Percentiles rank a stretch among this genome's conserved stretches.
These are phyloP conservation scores for Flaveria linearis DNA, from an alignment of 129 eudicot genomes.

Conservation along the genomic window DNA sequence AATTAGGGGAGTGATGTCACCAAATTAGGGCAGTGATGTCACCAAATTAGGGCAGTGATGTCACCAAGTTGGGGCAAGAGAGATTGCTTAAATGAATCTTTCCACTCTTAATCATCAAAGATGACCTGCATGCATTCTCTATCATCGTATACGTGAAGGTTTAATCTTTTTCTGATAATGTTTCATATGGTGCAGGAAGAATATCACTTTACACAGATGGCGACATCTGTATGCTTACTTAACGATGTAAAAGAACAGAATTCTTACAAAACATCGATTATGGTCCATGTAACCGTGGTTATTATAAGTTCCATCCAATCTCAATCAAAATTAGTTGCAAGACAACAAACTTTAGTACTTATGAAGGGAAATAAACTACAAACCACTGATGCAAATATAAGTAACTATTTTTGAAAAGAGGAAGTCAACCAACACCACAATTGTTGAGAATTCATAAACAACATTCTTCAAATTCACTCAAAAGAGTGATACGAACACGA, in stretches of 20 bases:
- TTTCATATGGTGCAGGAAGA: conserved; percentile 20
- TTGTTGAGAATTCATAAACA: conserved; percentile 1
- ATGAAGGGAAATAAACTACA: conserved; percentile 18
- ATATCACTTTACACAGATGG: background rate
- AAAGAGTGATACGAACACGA: background rate
- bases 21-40: background rate
- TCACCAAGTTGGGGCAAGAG: background rate
- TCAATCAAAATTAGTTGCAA: conserved; percentile 1
- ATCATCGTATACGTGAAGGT: background rate
- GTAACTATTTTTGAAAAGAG: conserved; percentile 16
- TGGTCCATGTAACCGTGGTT: background rate
- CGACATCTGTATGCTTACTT: background rate
- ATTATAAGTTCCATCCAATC: conserved; percentile 5
- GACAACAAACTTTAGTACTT: conserved; percentile 1
- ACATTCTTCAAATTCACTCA: conserved; percentile 27
- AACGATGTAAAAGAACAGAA: background rate
- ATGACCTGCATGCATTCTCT: background rate
- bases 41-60: background rate
- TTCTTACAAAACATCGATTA: background rate
- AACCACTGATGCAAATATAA: conserved; percentile 15
- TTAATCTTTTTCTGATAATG: background rate
- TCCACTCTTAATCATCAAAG: background rate
- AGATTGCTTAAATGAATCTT: background rate
- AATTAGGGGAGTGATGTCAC: background rate
- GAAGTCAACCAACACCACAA: conserved; percentile 4